These are phyloP conservation scores for Symbiodinium pilosum DNA, from an alignment of 73 alveolate genomes.

Conservation along the genomic window DNA sequence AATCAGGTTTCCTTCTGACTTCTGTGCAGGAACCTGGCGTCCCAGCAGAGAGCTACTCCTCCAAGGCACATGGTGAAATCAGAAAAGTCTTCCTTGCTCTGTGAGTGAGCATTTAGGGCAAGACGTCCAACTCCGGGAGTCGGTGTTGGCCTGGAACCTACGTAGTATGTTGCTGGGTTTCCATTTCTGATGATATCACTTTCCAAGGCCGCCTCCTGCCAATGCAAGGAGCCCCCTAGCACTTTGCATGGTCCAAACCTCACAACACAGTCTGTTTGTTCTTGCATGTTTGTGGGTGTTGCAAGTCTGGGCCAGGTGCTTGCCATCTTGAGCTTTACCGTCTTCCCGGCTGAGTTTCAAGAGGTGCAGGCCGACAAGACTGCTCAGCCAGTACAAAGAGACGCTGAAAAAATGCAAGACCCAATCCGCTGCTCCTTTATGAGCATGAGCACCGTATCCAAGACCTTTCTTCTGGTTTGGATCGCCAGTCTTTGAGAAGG, in stretches of 20 bases:
- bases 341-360: not conserved
- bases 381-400: no score
- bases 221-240: slow-evolving; percentile 79
- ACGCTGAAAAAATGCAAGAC: no score
- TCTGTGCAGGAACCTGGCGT: not conserved
- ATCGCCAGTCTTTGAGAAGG: no score
- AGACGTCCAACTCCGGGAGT: not conserved
- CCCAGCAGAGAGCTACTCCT: slow-evolving; percentile 3
- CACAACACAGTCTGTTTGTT: no score
- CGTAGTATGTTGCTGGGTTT: no score
- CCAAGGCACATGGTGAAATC: not conserved
- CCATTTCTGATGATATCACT: no score
- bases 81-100: not conserved
- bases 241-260: slow-evolving; percentile 1
- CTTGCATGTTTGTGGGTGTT: no score
- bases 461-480: no score
- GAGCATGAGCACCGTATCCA: no score
- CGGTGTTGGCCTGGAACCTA: not conserved
- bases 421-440: no score
- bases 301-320: not conserved
- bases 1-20: no score
- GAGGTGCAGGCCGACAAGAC: no score
- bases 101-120: not conserved
- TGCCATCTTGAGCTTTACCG: slow-evolving; percentile 41
- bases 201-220: slow-evolving; percentile 35